A percentile compares a stretch with the other conserved stretches of the same genome.
Evolutionary conservation across 306 rosid species (phyloP).

Genomic region (Cucumis cinereus): DNA sequence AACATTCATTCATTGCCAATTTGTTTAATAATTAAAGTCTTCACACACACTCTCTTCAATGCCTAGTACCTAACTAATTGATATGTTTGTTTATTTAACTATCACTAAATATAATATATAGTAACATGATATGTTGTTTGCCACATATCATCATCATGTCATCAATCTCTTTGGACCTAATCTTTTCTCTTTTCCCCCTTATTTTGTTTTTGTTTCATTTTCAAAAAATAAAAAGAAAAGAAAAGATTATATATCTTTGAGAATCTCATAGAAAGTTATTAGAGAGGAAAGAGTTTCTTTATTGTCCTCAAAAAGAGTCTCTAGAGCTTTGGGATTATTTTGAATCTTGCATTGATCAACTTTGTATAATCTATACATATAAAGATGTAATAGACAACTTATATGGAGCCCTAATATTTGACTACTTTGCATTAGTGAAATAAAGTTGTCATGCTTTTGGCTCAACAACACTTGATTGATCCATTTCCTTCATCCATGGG

Average conservation of each 20-base stretch:
- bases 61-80: not conserved
- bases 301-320: not conserved
- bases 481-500: not conserved
- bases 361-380: not conserved
- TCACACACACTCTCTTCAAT: not conserved
- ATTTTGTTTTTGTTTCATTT: not conserved
- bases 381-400: not conserved
- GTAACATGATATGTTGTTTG: not conserved
- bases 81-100: not conserved
- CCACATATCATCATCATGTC: conserved; percentile 4
- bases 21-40: not conserved
- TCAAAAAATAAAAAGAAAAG: too few relatives aligned
- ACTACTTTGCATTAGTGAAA: not conserved
- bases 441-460: not conserved
- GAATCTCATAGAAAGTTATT: not conserved
- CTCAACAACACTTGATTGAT: not conserved
- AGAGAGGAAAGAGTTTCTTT: not conserved
- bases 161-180: not conserved
- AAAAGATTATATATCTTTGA: not conserved
- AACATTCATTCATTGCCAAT: not conserved
- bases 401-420: not conserved
- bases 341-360: not conserved
- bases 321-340: not conserved
- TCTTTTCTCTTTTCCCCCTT: not conserved
- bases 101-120: not conserved